phyloP scores from a whole-genome alignment of 306 rosid species.

The Phaseolus lunatus region DNA sequence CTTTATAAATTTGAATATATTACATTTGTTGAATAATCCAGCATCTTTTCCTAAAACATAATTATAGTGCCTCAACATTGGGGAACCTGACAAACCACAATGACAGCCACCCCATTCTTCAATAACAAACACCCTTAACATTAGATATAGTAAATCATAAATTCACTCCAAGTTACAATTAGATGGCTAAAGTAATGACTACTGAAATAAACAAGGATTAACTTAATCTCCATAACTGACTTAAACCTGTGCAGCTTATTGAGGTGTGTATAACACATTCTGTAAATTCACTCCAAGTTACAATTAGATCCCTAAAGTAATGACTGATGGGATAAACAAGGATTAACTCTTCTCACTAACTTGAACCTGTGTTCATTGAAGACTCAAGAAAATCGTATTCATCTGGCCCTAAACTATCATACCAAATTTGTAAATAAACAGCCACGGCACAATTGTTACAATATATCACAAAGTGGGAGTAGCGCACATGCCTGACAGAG shows the following conservation, averaged over 20 bases:
- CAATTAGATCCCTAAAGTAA: conserved; percentile 11
- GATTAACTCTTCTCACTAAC: not conserved
- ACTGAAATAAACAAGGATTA: not conserved
- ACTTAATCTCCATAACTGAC: too few species aligned
- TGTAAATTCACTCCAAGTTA: not conserved
- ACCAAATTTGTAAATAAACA: conserved; percentile 10
- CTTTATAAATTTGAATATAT: not conserved
- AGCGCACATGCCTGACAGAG: conserved; percentile 72
- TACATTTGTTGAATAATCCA: not conserved
- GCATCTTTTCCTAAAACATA: not conserved
- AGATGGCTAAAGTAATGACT: conserved; percentile 24
- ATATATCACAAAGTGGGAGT: not conserved
- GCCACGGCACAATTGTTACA: conserved; percentile 2
- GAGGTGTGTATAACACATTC: not conserved
- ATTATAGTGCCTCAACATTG: not conserved
- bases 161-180: not conserved
- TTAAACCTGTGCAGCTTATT: not conserved
- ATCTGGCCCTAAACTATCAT: not conserved
- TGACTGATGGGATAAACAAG: too few species aligned
- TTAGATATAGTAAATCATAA: not conserved
- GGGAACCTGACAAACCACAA: not conserved
- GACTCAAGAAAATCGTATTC: conserved; percentile 33
- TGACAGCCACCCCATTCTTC: conserved; percentile 13
- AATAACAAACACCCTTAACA: not conserved
- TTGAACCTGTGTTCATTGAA: not conserved